Evolutionary conservation across 768 basidiomycete genomes (phyloP).

Genomic region (Auriscalpium orientale): DNA sequence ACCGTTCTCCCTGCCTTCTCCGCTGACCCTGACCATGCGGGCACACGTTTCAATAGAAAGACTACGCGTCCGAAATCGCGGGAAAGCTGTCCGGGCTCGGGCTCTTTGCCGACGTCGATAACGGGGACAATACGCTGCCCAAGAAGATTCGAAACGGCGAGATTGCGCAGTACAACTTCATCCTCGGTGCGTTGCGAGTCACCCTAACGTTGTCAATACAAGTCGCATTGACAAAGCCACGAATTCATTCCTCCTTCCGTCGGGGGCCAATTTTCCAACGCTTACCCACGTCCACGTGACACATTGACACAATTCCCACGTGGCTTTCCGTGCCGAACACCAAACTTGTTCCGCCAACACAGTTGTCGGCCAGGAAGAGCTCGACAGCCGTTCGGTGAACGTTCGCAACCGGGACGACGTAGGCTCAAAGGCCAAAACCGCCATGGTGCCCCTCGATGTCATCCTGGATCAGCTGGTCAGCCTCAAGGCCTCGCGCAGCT

Average conservation of each 20-base stretch:
- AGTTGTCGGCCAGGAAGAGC: slow-evolving; percentile 96
- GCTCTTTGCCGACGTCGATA: slow-evolving; percentile 87
- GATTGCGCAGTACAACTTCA: slow-evolving; percentile 96
- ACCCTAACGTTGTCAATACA: not conserved
- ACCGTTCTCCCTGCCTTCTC: not conserved
- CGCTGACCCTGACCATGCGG: not conserved
- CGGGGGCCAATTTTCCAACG: too few species aligned
- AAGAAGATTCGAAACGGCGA: slow-evolving; percentile 99
- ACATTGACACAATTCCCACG: not conserved
- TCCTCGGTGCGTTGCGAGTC: slow-evolving; percentile 59
- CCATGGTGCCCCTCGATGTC: slow-evolving; percentile 66
- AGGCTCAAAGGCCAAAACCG: slow-evolving; percentile 73
- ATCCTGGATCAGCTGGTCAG: slow-evolving; percentile 60
- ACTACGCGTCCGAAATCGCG: slow-evolving; percentile 80
- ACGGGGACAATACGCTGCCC: slow-evolving; percentile 82
- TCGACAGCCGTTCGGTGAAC: slow-evolving; percentile 82
- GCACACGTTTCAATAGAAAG: slow-evolving; percentile 45
- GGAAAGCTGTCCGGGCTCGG: slow-evolving; percentile 60
- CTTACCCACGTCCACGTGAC: too few species aligned
- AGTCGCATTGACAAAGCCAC: not conserved
- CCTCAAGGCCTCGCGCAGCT: slow-evolving; percentile 54
- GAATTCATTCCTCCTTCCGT: too few species aligned
- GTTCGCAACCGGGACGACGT: slow-evolving; percentile 93
- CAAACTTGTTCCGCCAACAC: not conserved
- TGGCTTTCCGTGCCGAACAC: not conserved